Conservation (phyloP, 768 basidiomycete genomes). For the Tricholoma saponaceum region DNA sequence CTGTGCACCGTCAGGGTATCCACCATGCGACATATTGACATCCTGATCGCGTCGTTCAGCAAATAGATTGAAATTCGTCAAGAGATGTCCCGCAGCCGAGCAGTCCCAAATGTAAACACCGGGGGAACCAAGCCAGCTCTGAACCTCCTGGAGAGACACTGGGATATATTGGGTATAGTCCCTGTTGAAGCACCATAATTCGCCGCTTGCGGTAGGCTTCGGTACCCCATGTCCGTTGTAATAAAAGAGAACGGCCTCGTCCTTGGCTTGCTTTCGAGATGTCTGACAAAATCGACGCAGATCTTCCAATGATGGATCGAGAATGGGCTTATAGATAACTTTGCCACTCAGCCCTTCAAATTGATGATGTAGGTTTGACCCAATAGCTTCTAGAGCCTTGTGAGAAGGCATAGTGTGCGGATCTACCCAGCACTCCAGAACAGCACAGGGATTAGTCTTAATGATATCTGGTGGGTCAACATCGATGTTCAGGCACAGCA, state of each 20-base stretch:
- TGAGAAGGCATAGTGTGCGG: conserved; percentile 88
- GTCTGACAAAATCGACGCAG: conserved; percentile 81
- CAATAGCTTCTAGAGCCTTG: conserved; percentile 93
- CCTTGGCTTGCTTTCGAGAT: conserved; percentile 83
- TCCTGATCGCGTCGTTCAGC: conserved; percentile 76
- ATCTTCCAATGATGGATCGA: conserved; percentile 95
- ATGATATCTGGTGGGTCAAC: conserved; percentile 97
- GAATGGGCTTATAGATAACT: conserved; percentile 89
- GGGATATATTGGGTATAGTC: conserved; percentile 99
- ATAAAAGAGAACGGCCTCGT: conserved; percentile 92
- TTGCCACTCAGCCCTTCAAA: conserved; percentile 95
- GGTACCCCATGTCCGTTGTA: conserved; percentile 99
- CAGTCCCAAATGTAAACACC: conserved; percentile 99
- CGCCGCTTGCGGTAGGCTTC: conserved; percentile 91
- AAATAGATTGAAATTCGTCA: conserved; percentile 83
- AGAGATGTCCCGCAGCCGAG: conserved; percentile 92
- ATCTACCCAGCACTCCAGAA: conserved; percentile 96
- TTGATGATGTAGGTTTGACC: conserved; percentile 89
- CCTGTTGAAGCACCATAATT: conserved; percentile 98
- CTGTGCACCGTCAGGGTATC: conserved; percentile 55
- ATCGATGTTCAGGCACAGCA: conserved; percentile 94
- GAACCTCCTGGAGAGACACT: conserved; percentile 89
- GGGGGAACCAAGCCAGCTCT: conserved; percentile 90
- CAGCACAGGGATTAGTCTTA: conserved; percentile 95
- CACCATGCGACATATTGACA: conserved; percentile 50